These are phyloP conservation scores for Tolypocladium paradoxum DNA, from an alignment of 2,329 filamentous ascomycete genomes.

Conservation along the genomic window DNA sequence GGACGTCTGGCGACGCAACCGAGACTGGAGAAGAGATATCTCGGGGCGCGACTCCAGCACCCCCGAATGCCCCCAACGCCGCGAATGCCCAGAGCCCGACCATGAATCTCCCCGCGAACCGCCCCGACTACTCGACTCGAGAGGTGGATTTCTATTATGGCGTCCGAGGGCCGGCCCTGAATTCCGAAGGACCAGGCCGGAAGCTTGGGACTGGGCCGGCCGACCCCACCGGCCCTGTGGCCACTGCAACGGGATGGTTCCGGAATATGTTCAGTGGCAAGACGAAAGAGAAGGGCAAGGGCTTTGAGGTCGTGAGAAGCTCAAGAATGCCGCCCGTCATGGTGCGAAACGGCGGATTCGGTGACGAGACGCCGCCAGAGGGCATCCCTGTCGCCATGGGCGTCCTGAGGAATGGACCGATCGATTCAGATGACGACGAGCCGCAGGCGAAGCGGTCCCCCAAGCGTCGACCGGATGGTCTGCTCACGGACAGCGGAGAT, in stretches of 20 bases:
- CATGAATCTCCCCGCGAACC: conserved; percentile 36
- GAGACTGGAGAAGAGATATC: conserved; percentile 31
- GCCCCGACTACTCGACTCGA: conserved; percentile 81
- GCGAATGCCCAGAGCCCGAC: conserved; percentile 18
- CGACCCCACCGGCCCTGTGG: conserved; percentile 84
- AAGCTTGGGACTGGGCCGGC: conserved; percentile 89
- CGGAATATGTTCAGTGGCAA: conserved; percentile 69
- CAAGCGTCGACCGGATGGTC: conserved; percentile 19
- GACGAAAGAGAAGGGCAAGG: conserved; percentile 89
- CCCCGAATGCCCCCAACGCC: conserved; percentile 11
- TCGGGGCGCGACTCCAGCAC: conserved; percentile 33
- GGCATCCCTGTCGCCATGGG: conserved; percentile 56
- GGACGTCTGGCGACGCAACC: conserved; percentile 22
- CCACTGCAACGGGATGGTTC: conserved; percentile 84
- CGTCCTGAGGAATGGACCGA: conserved; percentile 47
- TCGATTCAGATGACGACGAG: conserved; percentile 52
- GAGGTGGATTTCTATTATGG: conserved; percentile 98
- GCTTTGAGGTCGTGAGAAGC: conserved; percentile 92
- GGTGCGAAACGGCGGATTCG: conserved; percentile 38
- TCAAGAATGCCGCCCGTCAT: conserved; percentile 74
- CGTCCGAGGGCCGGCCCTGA: conserved; percentile 77
- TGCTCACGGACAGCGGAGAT: conserved; percentile 36
- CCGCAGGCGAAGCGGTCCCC: conserved; percentile 11
- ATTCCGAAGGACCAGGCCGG: conserved; percentile 67
- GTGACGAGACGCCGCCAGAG: conserved; percentile 56